Conservation (phyloP, 768 basidiomycete genomes). For the Mycena polygramma region DNA sequence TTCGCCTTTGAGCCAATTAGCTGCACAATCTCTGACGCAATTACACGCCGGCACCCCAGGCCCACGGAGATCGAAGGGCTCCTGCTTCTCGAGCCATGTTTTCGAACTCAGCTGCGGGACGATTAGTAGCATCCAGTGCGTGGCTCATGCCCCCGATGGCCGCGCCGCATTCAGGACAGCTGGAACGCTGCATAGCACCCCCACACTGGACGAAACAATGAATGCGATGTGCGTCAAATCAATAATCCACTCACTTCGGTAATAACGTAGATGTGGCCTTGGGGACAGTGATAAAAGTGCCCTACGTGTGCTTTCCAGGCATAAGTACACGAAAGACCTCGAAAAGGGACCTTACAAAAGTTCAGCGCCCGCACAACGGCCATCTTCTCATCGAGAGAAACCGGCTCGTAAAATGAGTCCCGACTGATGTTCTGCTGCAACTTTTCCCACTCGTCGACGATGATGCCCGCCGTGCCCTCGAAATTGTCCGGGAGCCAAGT, state of each 20-base stretch:
- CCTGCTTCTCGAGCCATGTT: conserved; percentile 52
- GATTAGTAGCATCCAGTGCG: conserved; percentile 57
- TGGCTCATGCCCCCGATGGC: conserved; percentile 65
- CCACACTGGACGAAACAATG: conserved; percentile 60
- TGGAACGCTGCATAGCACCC: conserved; percentile 61
- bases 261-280: conserved; percentile 76
- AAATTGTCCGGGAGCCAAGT: conserved; percentile 64
- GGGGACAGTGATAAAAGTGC: conserved; percentile 65
- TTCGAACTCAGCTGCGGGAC: conserved; percentile 61
- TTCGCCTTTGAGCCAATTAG: too few species aligned
- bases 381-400: conserved; percentile 68
- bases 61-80: conserved; percentile 47
- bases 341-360: conserved; percentile 55
- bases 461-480: conserved; percentile 46
- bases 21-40: too few species aligned
- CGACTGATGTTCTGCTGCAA: conserved; percentile 54
- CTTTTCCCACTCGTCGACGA: conserved; percentile 62
- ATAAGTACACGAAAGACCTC: not conserved
- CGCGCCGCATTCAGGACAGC: conserved; percentile 71
- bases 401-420: conserved; percentile 63
- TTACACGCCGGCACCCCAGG: conserved; percentile 33
- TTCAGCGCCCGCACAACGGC: conserved; percentile 62
- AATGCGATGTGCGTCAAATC: not conserved
- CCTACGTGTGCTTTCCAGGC: conserved; percentile 51
- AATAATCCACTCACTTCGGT: conserved; percentile 55